Percentiles rank a stretch among this genome's conserved stretches.
Evolutionary conservation across 2,329 filamentous ascomycete species (phyloP).

Genomic region (Penicillium sp.): DNA sequence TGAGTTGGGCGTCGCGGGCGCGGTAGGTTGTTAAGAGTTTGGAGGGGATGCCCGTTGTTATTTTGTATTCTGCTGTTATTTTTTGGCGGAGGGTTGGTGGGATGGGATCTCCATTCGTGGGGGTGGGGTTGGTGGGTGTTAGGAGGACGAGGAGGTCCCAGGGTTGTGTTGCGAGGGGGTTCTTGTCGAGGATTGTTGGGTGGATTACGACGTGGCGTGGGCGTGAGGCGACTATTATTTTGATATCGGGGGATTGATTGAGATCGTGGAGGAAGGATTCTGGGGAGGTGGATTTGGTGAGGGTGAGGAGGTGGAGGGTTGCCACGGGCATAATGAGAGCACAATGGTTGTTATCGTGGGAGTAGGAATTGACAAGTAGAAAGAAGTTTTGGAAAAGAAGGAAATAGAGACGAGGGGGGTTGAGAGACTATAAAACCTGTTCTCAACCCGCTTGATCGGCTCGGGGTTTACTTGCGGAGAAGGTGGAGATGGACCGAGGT

Average conservation of each 20-base stretch:
- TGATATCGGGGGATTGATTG: conserved; percentile 22
- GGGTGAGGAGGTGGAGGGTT: conserved; percentile 39
- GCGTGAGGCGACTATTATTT: conserved; percentile 39
- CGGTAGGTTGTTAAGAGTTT: conserved; percentile 36
- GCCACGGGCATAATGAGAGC: conserved; percentile 36
- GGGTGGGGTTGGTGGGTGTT: background rate
- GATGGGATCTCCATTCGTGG: conserved; percentile 17
- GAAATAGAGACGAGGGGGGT: background rate
- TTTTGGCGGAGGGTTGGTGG: conserved; percentile 19
- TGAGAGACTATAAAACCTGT: background rate
- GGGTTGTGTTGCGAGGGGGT: conserved; percentile 28
- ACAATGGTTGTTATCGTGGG: no score
- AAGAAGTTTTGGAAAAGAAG: background rate
- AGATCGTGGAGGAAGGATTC: conserved; percentile 33
- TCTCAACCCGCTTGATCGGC: background rate
- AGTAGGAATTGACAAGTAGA: background rate
- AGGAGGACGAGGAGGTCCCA: conserved; percentile 44
- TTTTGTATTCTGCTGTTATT: conserved; percentile 35
- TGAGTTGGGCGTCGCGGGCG: conserved; percentile 26
- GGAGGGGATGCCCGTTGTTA: conserved; percentile 39
- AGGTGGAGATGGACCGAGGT: conserved; percentile 11
- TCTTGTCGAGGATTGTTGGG: conserved; percentile 34
- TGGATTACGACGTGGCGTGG: conserved; percentile 41
- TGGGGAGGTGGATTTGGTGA: conserved; percentile 26
- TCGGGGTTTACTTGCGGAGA: conserved; percentile 5